These are phyloP conservation scores for Vitis hybrid DNA, from an alignment of 177 flowering plant species.

Conservation along the genomic window DNA sequence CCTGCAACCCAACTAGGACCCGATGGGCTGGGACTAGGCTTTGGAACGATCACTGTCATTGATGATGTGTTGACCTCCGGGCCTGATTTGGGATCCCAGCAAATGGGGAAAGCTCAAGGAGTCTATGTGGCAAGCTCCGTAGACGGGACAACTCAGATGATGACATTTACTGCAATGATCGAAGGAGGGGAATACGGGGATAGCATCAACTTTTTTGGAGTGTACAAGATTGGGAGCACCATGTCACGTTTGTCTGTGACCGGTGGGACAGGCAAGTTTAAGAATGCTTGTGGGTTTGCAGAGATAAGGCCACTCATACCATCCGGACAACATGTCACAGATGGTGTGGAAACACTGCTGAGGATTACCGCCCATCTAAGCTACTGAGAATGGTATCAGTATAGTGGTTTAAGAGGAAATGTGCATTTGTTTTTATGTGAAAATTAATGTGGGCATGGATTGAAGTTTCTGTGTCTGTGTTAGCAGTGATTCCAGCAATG, in stretches of 20 bases:
- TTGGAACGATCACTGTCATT: constrained; percentile 50
- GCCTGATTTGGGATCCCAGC: constrained; percentile 38
- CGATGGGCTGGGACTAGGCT: constrained; percentile 42
- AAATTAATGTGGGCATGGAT: background rate
- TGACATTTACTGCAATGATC: constrained; percentile 80
- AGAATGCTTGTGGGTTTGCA: constrained; percentile 70
- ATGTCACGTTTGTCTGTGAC: constrained; percentile 69
- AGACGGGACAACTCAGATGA: constrained; percentile 74
- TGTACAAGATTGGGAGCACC: constrained; percentile 57
- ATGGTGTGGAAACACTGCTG: constrained; percentile 68
- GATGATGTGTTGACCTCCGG: constrained; percentile 42
- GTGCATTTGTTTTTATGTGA: background rate
- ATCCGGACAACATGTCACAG: constrained; percentile 57
- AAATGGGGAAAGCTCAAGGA: constrained; percentile 28
- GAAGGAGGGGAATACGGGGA: constrained; percentile 88
- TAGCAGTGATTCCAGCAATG: background rate
- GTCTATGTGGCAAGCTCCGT: constrained; percentile 84
- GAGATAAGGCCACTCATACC: constrained; percentile 72
- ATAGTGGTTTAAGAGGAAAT: background rate
- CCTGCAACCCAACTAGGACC: constrained; percentile 30
- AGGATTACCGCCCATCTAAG: constrained; percentile 66
- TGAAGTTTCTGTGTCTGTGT: constrained; percentile 1
- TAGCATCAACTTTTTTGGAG: constrained; percentile 74
- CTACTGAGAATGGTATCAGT: constrained; percentile 29
- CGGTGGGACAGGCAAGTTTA: constrained; percentile 81